phyloP scores from a whole-genome alignment of 2,329 filamentous ascomycete species.

The Diaporthe longicolla region DNA sequence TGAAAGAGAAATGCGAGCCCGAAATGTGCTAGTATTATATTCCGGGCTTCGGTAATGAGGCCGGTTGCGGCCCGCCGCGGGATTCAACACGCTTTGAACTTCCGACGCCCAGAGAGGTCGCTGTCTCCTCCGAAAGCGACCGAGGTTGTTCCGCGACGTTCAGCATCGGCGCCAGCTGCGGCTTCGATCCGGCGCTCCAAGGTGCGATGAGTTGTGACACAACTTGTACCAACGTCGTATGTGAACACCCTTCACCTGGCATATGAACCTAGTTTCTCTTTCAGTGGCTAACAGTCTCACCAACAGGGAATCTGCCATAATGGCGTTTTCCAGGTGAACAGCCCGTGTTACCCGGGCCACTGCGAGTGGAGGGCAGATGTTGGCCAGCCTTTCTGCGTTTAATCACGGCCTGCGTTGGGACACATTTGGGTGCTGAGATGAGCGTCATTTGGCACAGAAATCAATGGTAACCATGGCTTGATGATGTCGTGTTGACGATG shows the following conservation, averaged over 20 bases:
- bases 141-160: not conserved
- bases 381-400: conserved; percentile 22
- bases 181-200: not conserved
- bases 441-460: not conserved
- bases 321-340: not conserved
- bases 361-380: not conserved
- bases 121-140: not conserved
- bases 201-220: conserved; percentile 25
- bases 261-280: not conserved
- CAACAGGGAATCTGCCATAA: conserved; percentile 10
- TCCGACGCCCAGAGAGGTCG: not conserved
- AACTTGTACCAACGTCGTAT: conserved; percentile 6
- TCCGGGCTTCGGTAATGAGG: too few species aligned
- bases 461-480: not conserved
- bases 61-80: too few species aligned
- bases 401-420: not conserved
- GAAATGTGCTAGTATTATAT: not conserved
- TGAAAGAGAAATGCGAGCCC: not conserved
- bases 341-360: not conserved
- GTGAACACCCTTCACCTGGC: not conserved
- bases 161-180: not conserved
- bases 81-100: too few species aligned
- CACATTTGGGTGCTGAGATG: not conserved
- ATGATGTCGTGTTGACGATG: not conserved
- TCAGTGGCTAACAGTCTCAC: not conserved